Base-by-base conservation (phyloP, 257 asterid species). In the Paulownia fortunei region DNA sequence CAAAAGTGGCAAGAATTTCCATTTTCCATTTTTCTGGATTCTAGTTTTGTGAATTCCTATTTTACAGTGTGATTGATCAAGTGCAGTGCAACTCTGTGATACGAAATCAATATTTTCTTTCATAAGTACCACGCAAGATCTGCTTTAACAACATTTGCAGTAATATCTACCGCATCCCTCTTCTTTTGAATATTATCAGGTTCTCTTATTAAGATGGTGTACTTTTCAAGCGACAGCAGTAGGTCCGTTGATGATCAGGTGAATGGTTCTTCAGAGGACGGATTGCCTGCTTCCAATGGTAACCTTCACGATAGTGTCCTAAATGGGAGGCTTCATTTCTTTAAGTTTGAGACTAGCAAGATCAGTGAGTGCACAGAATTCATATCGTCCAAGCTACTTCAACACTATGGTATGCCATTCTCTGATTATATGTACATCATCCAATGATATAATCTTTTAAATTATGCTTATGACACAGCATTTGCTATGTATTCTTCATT, bases 131-230 rank as follows among this genome's bases (percentile, higher is more conserved):
- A n/a, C n/a, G n/a, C n/a, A n/a, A 37, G 32, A 77, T 61, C 37
- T 72, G 46, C 61, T 65, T 80, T 51, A 21, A 76, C 69, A 59
- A 72, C 42, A 51, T 32, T 41, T 68, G 59, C 19, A 37, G 23
- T 80, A 34, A 77, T 79, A n/a, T n/a, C n/a, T n/a, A n/a, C n/a
- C n/a, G n/a, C n/a, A n/a, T n/a, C n/a, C 23, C 10, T 42, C 62
- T 42, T 41, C 32, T 9, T 70, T 69, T n/a, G n/a, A n/a, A n/a
- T 27, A 37, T 67, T 55, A 62, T 77, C 9, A 94, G 99, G 99
- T 64, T 76, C 99, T 76, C 94, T 94, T 23, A 82, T 93, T 80
- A 93, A 93, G 87, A 73, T 91, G 83, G 98, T 88, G 44, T 93
- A 87, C 88, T 88, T 93, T 84, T 79, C 89, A 32, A 73, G 86